Evolutionary conservation across 169 alveolate genomes (phyloP).

Genomic region (Pseudocohnilembus persalinus): DNA sequence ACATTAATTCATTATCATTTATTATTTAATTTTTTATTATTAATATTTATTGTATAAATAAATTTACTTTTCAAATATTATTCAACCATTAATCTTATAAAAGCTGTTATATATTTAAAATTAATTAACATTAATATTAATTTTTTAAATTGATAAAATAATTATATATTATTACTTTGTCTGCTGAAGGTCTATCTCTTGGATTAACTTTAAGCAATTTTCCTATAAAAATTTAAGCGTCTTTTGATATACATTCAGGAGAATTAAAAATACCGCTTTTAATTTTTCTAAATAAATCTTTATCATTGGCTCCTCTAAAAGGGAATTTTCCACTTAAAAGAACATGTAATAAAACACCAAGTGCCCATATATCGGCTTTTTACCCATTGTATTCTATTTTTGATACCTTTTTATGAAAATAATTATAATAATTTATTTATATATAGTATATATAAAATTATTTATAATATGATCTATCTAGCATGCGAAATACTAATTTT

Average conservation of each 20-base stretch:
- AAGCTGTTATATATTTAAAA: not conserved
- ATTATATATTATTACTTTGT: conserved; percentile 34
- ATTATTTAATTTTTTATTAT: too few species aligned
- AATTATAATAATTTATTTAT: too few species aligned
- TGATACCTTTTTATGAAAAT: conserved; percentile 3
- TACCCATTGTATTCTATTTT: conserved; percentile 70
- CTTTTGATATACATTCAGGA: conserved; percentile 34
- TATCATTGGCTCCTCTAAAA: conserved; percentile 62
- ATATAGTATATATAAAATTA: too few species aligned
- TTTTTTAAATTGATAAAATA: conserved; percentile 24
- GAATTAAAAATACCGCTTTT: conserved; percentile 44
- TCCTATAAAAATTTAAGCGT: conserved; percentile 31
- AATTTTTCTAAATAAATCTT: conserved; percentile 56
- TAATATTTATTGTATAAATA: too few species aligned
- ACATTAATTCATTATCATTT: too few species aligned
- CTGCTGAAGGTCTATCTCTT: conserved; percentile 45
- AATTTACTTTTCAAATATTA: too few species aligned
- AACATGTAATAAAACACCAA: conserved; percentile 73
- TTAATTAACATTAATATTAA: not conserved
- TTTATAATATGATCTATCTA: too few species aligned
- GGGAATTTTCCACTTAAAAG: conserved; percentile 66
- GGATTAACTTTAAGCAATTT: conserved; percentile 44
- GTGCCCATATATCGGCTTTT: conserved; percentile 82
- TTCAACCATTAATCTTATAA: conserved; percentile 14
- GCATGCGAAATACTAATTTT: too few species aligned